Evolutionary conservation across 371 early-diverging fungal genomes (phyloP), one percentile per base, ranked within the genome.

Genomic region (Actinomucor elegans): DNA sequence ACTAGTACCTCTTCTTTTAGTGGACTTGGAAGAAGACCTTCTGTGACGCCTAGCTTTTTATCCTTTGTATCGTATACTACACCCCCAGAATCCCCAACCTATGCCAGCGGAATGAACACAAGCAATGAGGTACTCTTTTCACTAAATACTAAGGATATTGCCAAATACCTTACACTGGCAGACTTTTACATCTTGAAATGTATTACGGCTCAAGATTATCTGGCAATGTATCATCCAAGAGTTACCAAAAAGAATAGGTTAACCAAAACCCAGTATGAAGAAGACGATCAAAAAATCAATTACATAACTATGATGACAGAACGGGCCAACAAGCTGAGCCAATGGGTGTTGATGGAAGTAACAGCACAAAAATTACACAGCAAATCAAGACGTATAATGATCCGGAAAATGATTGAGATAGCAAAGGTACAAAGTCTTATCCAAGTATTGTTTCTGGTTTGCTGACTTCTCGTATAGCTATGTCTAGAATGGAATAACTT

Each of bases 401-500:
- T 77, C 10, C 50, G 57, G 21, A 73, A 71, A 29, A 55, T 73
- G 57, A 66, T 77, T 41, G 74, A 77, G 23, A 55, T 77, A 28
- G 66, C 72, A 23, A 73, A 71, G 64, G 76, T 71, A 48, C n/a
- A n/a, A n/a, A n/a, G n/a, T n/a, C n/a, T n/a, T n/a, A n/a, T n/a
- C n/a, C n/a, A n/a, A n/a, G n/a, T n/a, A n/a, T n/a, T n/a, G n/a
- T n/a, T n/a, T n/a, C n/a, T n/a, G n/a, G n/a, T n/a, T n/a, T n/a
- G n/a, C n/a, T n/a, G n/a, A n/a, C n/a, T n/a, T n/a, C 12, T 21
- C 33, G 12, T 5, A 21, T 34, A 72, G 74, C 40, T 57, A 15
- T 77, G 74, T 21, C 42, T 71, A 23, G 66, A 66, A 18, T 73
- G 67, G 67, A 71, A 71, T 26, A 77, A 77, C 28, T 71, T 65